phyloP scores from a whole-genome alignment of 345 rosid genomes.

The Linum tenue region DNA sequence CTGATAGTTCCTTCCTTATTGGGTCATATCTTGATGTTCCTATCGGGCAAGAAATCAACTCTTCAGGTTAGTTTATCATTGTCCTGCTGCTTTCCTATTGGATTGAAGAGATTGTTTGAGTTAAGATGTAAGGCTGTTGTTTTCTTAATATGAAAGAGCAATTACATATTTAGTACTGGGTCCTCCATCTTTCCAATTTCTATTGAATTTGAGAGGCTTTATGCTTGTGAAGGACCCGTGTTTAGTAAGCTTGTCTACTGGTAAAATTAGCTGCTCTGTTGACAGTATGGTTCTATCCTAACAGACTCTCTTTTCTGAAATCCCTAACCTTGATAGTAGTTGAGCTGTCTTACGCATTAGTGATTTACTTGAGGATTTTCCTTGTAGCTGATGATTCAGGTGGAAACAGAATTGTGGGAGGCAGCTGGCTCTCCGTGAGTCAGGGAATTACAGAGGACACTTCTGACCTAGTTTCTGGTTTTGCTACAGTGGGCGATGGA shows the following conservation, averaged over 20 bases:
- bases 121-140: neutral
- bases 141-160: neutral
- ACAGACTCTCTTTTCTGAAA: neutral
- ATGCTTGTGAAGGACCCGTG: neutral
- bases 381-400: conserved; percentile 33
- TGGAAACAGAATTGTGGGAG: conserved; percentile 72
- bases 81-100: neutral
- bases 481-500: conserved; percentile 97
- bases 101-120: neutral
- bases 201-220: neutral
- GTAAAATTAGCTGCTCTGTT: neutral
- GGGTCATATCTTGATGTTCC: conserved; percentile 94
- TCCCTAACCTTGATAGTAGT: neutral
- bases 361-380: neutral
- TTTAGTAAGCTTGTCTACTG: neutral
- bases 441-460: conserved; percentile 96
- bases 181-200: neutral
- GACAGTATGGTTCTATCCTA: neutral
- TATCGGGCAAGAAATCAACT: conserved; percentile 79
- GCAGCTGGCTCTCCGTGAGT: conserved; percentile 95
- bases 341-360: neutral
- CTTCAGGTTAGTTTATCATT: conserved; percentile 57
- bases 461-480: conserved; percentile 94
- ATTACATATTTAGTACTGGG: neutral
- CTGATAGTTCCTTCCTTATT: conserved; percentile 58